A percentile compares a stretch with the other conserved stretches of the same genome.
phyloP scores from a whole-genome alignment of 345 rosid species.

The Capsella bursapastoris region DNA sequence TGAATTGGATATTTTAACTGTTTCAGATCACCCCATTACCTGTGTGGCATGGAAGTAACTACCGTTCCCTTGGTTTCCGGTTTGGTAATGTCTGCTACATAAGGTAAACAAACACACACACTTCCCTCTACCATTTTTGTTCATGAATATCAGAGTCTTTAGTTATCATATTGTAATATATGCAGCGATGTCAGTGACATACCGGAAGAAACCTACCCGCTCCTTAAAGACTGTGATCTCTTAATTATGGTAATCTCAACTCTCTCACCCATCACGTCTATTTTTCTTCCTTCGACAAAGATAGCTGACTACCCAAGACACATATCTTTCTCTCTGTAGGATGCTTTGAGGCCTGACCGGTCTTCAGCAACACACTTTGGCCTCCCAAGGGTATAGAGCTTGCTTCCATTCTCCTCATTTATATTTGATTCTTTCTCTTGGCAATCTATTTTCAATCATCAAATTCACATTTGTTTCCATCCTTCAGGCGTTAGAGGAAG shows the following conservation, averaged over 20 bases:
- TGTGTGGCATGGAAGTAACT: conserved; percentile 88
- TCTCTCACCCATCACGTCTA: neutral
- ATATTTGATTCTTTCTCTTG: neutral
- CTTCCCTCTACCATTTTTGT: neutral
- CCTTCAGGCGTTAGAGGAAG: conserved; percentile 81
- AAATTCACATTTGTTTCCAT: conserved; percentile 1
- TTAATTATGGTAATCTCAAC: conserved; percentile 63
- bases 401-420: neutral
- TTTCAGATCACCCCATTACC: conserved; percentile 84
- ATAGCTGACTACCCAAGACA: conserved; percentile 34
- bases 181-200: conserved; percentile 91
- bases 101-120: conserved; percentile 53
- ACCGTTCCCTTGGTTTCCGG: conserved; percentile 91
- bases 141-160: conserved; percentile 2
- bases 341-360: conserved; percentile 85
- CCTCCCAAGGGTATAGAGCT: conserved; percentile 74
- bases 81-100: conserved; percentile 85
- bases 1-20: conserved; percentile 25
- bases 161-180: conserved; percentile 18
- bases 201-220: conserved; percentile 92
- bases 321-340: conserved; percentile 51
- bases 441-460: neutral
- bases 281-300: conserved; percentile 14
- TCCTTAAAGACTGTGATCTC: conserved; percentile 67
- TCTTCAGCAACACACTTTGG: conserved; percentile 94